phyloP scores from a whole-genome alignment of 495 filamentous ascomycete genomes.

The Penicillium desertorum region DNA sequence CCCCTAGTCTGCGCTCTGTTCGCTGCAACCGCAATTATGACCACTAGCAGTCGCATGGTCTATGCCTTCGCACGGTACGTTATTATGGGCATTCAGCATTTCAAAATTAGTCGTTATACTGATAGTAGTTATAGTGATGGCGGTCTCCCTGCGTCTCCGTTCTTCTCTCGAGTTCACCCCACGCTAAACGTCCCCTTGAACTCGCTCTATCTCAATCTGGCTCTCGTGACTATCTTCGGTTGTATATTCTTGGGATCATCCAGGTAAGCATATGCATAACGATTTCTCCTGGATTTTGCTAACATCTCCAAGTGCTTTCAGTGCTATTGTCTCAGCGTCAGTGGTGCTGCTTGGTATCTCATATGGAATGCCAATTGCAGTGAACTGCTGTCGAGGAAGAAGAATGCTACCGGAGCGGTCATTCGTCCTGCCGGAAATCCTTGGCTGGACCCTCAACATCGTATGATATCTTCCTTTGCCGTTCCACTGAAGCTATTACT shows the following conservation, averaged over 20 bases:
- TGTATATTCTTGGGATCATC: constrained; percentile 73
- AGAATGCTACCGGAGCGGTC: constrained; percentile 61
- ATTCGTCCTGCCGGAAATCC: constrained; percentile 54
- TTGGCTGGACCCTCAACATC: constrained; percentile 56
- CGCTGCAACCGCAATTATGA: constrained; percentile 70
- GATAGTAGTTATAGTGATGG: constrained; percentile 51
- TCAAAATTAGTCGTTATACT: constrained; percentile 1
- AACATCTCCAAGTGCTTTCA: constrained; percentile 41
- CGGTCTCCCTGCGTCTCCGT: constrained; percentile 63
- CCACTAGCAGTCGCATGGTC: constrained; percentile 73
- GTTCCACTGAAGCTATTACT: not conserved
- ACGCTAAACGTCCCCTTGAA: constrained; percentile 67
- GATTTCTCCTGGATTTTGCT: not conserved
- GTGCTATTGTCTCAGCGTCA: constrained; percentile 67
- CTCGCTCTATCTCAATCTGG: constrained; percentile 63
- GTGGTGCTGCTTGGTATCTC: constrained; percentile 70
- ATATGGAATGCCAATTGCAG: constrained; percentile 69
- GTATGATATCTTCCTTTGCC: constrained; percentile 22
- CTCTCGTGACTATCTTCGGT: constrained; percentile 67
- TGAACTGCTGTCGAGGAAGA: constrained; percentile 65
- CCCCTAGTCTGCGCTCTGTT: constrained; percentile 72
- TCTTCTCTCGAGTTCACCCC: constrained; percentile 65
- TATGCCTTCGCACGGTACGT: constrained; percentile 65
- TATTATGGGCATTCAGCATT: not conserved
- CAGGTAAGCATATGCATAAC: constrained; percentile 31